phyloP scores from a whole-genome alignment of 257 asterid species.

The Solanum lycopersicoides region DNA sequence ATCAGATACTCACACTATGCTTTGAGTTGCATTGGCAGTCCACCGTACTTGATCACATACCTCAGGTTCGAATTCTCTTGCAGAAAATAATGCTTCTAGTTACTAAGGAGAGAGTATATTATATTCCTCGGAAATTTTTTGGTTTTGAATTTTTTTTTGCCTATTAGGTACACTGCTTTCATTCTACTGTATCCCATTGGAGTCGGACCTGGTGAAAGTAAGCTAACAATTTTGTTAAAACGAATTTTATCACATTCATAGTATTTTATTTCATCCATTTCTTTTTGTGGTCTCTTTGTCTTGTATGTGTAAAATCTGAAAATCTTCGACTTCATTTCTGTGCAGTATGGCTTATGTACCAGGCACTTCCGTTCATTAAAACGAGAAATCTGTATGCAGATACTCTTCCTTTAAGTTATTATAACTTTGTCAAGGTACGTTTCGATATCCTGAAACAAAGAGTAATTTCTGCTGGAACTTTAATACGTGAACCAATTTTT shows the following conservation, averaged over 20 bases:
- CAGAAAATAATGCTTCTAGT: neutral
- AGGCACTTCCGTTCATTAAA: conserved; percentile 75
- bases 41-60: conserved; percentile 60
- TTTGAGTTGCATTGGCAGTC: conserved; percentile 37
- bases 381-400: conserved; percentile 54
- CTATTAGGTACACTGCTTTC: conserved; percentile 79
- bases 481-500: neutral
- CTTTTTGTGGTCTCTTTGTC: neutral
- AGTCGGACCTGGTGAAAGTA: conserved; percentile 86
- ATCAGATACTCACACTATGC: conserved; percentile 83
- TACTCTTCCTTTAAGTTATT: conserved; percentile 59
- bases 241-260: neutral
- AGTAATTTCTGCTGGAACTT: neutral
- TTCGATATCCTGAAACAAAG: neutral
- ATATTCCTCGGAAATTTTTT: neutral
- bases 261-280: neutral
- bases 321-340: neutral
- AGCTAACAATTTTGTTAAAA: conserved; percentile 15
- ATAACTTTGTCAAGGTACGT: conserved; percentile 46
- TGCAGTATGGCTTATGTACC: conserved; percentile 92
- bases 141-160: neutral
- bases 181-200: conserved; percentile 81
- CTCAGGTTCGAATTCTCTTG: conserved; percentile 42
- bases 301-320: neutral
- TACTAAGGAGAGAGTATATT: neutral